These are phyloP conservation scores for Centaurea solstitialis DNA, from an alignment of 129 eudicot genomes.

Conservation along the genomic window DNA sequence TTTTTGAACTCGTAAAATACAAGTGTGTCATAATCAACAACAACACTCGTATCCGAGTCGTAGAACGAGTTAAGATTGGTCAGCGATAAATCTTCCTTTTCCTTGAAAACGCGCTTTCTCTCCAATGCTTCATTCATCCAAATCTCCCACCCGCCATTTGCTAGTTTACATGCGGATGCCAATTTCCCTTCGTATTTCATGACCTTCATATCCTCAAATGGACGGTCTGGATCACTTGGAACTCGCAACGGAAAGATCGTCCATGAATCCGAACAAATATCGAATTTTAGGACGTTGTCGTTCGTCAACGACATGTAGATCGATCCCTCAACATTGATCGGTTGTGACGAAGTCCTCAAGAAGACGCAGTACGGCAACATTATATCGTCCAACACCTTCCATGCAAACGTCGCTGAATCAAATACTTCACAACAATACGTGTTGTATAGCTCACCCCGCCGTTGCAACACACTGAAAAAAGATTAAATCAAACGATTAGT, in stretches of 20 bases:
- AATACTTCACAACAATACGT: constrained; percentile 11
- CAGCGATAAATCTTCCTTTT: background rate
- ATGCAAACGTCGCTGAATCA: constrained; percentile 6
- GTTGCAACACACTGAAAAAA: too few relatives aligned
- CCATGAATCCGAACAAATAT: background rate
- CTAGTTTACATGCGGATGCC: background rate
- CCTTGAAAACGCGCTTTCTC: background rate
- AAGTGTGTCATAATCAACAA: background rate
- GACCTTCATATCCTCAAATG: background rate
- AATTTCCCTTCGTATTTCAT: constrained; percentile 15
- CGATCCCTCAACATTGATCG: constrained; percentile 14
- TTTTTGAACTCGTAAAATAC: background rate
- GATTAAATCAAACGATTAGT: background rate
- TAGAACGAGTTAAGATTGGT: background rate
- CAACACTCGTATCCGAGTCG: background rate
- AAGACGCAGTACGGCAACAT: background rate
- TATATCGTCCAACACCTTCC: background rate
- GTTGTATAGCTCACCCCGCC: background rate
- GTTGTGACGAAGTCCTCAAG: background rate
- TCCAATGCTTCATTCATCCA: background rate
- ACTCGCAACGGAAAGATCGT: background rate
- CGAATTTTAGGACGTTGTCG: background rate
- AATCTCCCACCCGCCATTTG: background rate
- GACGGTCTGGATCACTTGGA: background rate
- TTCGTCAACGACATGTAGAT: constrained; percentile 9